Base-by-base conservation (phyloP, 805 yeast species). In the Suhomyces kilbournensis region DNA sequence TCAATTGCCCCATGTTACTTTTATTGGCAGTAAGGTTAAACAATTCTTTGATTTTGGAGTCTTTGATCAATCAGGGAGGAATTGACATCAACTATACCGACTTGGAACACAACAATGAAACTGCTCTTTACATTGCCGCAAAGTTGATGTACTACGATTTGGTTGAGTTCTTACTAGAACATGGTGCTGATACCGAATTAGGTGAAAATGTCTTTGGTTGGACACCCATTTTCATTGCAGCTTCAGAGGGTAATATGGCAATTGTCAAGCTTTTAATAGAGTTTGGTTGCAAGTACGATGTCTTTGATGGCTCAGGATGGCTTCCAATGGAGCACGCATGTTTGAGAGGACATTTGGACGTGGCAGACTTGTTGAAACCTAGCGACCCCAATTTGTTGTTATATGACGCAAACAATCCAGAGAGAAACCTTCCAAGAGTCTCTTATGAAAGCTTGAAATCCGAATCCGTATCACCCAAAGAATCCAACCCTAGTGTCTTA, bases 251-350 rank as follows among this genome's bases (percentile, higher is more conserved):
- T 1, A 81, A 71, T 50, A 62, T 61, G 39, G 80, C 79, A 2
- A 76, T 89, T 42, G 89, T 84, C 5, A 67, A 78, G 43, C 54
- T 80, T 7, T 74, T 93, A 55, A 67, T 85, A 26, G 69, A 71
- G 0, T 63, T 76, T 43, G 83, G 82, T 19, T 87, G 90, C 4
- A 71, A 75, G 7, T 80, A 72, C 53, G 78, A 80, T 44, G 69
- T 75, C 25, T 76, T 80, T 15, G 98, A 93, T 70, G 86, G 83
- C 45, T 86, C 94, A 49, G 97, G 97, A 0, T 93, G 98, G 98
- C 83, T 90, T 17, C 97, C 98, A n/a, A 84, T 90, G 84, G 98
- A 93, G 63, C 98, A 93, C 68, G 97, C 97, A 0, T 85, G 90
- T 47, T 74, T 93, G 45, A 79, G 97, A 60, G 98, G 98, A 4